Evolutionary conservation across 2,329 filamentous ascomycete species (phyloP).

Genomic region (Ophiostoma sp.): DNA sequence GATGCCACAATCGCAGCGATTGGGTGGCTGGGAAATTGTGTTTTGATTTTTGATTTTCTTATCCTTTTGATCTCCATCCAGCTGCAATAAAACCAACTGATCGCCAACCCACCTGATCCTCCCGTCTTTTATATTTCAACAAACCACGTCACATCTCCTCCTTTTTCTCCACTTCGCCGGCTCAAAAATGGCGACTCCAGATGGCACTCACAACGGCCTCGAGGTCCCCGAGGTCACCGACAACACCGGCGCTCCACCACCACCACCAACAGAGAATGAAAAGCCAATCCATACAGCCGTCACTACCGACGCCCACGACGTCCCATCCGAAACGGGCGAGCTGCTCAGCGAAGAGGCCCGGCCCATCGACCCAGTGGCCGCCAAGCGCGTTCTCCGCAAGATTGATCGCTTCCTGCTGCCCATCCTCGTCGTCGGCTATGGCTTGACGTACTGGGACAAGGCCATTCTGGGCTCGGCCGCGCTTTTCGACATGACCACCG

Average conservation of each 20-base stretch:
- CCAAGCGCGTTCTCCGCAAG: slow-evolving; percentile 3
- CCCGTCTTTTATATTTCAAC: too few relatives aligned
- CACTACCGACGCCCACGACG: not conserved
- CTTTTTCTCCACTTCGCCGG: not conserved
- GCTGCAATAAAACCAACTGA: too few relatives aligned
- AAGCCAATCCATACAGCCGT: not conserved
- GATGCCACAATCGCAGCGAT: not conserved
- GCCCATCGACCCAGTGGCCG: not conserved
- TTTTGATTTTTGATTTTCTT: too few relatives aligned
- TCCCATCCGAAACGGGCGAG: not conserved
- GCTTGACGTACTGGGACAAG: slow-evolving; percentile 42
- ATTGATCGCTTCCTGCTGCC: slow-evolving; percentile 17
- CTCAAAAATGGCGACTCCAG: not conserved
- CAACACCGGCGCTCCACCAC: not conserved
- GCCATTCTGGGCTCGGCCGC: slow-evolving; percentile 72
- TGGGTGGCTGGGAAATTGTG: not conserved
- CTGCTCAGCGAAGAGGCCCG: slow-evolving; percentile 8
- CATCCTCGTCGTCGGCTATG: not conserved
- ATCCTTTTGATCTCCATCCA: too few relatives aligned
- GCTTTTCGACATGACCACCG: slow-evolving; percentile 71
- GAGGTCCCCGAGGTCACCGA: not conserved
- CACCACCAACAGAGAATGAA: not conserved
- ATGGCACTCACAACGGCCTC: not conserved
- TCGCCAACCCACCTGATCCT: too few relatives aligned
- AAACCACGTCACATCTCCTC: not conserved